Evolutionary conservation across 2,329 filamentous ascomycete species (phyloP), one percentile per base, ranked within the genome.

Genomic region (Orbilia blumenaviensis): DNA sequence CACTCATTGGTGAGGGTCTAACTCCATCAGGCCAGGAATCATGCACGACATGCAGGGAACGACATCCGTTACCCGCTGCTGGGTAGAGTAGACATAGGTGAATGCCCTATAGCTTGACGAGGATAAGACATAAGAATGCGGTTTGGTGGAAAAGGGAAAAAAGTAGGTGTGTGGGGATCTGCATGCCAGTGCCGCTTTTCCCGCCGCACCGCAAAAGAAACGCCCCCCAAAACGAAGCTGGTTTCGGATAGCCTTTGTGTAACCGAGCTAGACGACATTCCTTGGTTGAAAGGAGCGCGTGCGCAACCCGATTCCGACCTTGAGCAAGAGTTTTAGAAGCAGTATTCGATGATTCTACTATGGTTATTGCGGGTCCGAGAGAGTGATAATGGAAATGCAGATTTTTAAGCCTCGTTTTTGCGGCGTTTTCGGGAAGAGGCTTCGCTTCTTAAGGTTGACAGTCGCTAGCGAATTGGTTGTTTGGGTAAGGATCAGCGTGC

Each of bases 321-420:
- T 74, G 69, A 61, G 69, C 61, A 44, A 56, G 34, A 25, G n/a
- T 62, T 62, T 62, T 54, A 23, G 32, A 62, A 62, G 16, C 18
- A 7, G n/a, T 62, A 54, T 61, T 56, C 12, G 23, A 29, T 21
- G 16, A 14, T 7, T 44, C 36, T 5, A 2, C 36, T n/a, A 3
- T 38, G 9, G 16, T 14, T 21, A 46, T 18, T 38, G 23, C 8
- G 0, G 9, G 32, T 42, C 46, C 48, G 62, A 34, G 10, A 18
- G 25, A 6, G 41, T 23, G 52, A 67, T 74, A 27, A 29, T 29
- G 16, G 36, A 62, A 74, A 61, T 61, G 69, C 62, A 66, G 52
- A 66, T 66, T 74, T 73, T 67, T 54, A 74, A 72, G 62, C 69
- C 69, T 62, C 69, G 23, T 74, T 74, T 74, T 74, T 66, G 69